phyloP scores from a whole-genome alignment of 352 stramenopile species.

The Globisporangium carolinianum region DNA sequence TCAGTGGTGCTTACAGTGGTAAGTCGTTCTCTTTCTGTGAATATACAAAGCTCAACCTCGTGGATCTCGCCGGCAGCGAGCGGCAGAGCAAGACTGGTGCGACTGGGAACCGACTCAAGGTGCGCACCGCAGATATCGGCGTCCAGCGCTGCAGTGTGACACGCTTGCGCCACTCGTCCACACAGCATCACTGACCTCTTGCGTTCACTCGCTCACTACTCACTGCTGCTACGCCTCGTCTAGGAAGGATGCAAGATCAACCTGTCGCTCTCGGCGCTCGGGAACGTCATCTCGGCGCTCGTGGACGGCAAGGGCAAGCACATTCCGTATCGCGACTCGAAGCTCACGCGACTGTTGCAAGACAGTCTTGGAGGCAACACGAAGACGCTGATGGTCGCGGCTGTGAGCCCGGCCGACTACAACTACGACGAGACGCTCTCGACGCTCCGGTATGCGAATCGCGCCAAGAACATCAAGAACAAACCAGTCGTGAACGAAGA shows the following conservation, averaged over 20 bases:
- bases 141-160: background rate
- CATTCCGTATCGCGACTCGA: slow-evolving; percentile 86
- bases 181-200: background rate
- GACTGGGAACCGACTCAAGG: slow-evolving; percentile 71
- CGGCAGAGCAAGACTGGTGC: slow-evolving; percentile 81
- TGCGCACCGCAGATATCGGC: background rate
- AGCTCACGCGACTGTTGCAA: slow-evolving; percentile 83
- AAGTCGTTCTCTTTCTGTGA: background rate
- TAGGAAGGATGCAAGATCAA: slow-evolving; percentile 88
- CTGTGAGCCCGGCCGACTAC: slow-evolving; percentile 91
- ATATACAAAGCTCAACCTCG: slow-evolving; percentile 55
- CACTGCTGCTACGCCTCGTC: slow-evolving; percentile 6
- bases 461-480: slow-evolving; percentile 97
- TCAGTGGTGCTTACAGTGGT: no score
- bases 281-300: slow-evolving; percentile 82
- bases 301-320: slow-evolving; percentile 77
- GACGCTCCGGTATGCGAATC: slow-evolving; percentile 94
- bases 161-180: background rate
- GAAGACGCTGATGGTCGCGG: slow-evolving; percentile 95
- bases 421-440: slow-evolving; percentile 95
- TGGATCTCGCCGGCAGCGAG: slow-evolving; percentile 77
- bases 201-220: background rate
- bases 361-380: slow-evolving; percentile 92
- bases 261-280: slow-evolving; percentile 64
- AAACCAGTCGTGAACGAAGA: slow-evolving; percentile 95